phyloP scores from a whole-genome alignment of 352 stramenopile genomes.

The Thalassiosira mediterranea region DNA sequence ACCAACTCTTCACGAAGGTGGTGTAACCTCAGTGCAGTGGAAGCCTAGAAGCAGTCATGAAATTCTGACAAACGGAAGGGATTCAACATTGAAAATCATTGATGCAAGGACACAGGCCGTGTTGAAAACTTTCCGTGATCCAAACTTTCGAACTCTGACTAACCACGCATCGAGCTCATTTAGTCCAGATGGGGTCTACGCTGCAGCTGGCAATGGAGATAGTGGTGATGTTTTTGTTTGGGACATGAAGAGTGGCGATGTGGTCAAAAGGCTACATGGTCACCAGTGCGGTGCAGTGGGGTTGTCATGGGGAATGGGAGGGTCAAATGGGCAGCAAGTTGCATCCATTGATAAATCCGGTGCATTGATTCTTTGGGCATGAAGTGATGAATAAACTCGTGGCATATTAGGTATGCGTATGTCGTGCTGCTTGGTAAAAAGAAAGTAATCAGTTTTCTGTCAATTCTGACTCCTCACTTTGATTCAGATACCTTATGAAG shows the following conservation, averaged over 20 bases:
- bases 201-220: slow-evolving; percentile 57
- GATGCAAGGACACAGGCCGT: slow-evolving; percentile 63
- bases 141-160: slow-evolving; percentile 65
- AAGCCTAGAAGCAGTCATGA: slow-evolving; percentile 63
- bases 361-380: slow-evolving; percentile 75
- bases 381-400: too few relatives aligned
- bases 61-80: slow-evolving; percentile 80
- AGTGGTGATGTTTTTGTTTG: slow-evolving; percentile 78
- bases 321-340: slow-evolving; percentile 78
- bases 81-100: slow-evolving; percentile 76
- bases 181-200: slow-evolving; percentile 74
- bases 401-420: too few relatives aligned
- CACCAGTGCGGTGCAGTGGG: slow-evolving; percentile 67
- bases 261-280: slow-evolving; percentile 56
- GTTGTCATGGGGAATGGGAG: slow-evolving; percentile 71
- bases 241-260: slow-evolving; percentile 51
- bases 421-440: too few relatives aligned
- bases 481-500: too few relatives aligned
- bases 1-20: slow-evolving; percentile 64
- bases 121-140: slow-evolving; percentile 63
- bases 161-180: slow-evolving; percentile 66
- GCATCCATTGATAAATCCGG: slow-evolving; percentile 77
- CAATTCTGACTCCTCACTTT: too few relatives aligned
- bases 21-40: slow-evolving; percentile 78
- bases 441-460: too few relatives aligned